Evolutionary conservation across 176 grass and related monocot genomes (phyloP).

Genomic region (Cocos nucifera): DNA sequence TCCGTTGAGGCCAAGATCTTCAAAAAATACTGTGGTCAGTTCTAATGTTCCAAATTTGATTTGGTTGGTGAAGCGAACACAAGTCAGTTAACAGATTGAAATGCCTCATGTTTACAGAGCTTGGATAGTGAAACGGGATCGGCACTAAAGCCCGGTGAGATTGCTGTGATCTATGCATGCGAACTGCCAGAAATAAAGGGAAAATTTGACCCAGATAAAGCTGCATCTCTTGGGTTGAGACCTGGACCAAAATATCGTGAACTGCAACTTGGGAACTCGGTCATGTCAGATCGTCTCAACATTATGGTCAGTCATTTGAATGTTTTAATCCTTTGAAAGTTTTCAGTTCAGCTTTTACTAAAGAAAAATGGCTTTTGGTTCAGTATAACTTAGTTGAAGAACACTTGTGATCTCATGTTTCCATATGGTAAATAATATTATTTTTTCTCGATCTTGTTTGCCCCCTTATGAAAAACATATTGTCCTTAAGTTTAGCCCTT

Average conservation of each 20-base stretch:
- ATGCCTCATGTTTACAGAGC: background rate
- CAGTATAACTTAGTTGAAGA: too few species aligned
- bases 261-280: conserved; percentile 88
- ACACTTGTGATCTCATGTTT: too few species aligned
- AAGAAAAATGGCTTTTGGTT: too few species aligned
- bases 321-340: too few species aligned
- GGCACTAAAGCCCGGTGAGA: conserved; percentile 64
- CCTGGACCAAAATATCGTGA: conserved; percentile 82
- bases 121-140: conserved; percentile 19
- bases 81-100: background rate
- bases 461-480: too few species aligned
- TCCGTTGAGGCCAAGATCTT: conserved; percentile 53
- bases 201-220: conserved; percentile 90
- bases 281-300: conserved; percentile 54
- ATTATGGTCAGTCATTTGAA: conserved; percentile 43
- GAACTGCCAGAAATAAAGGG: conserved; percentile 90
- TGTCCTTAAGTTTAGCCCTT: too few species aligned
- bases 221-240: conserved; percentile 51
- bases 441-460: too few species aligned
- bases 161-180: conserved; percentile 82
- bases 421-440: too few species aligned
- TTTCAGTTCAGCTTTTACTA: too few species aligned
- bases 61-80: background rate
- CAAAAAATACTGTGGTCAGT: background rate
- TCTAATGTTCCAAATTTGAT: background rate